Evolutionary conservation across 768 basidiomycete species (phyloP), one percentile per base, ranked within the genome.

Genomic region (Rickenella mellea): DNA sequence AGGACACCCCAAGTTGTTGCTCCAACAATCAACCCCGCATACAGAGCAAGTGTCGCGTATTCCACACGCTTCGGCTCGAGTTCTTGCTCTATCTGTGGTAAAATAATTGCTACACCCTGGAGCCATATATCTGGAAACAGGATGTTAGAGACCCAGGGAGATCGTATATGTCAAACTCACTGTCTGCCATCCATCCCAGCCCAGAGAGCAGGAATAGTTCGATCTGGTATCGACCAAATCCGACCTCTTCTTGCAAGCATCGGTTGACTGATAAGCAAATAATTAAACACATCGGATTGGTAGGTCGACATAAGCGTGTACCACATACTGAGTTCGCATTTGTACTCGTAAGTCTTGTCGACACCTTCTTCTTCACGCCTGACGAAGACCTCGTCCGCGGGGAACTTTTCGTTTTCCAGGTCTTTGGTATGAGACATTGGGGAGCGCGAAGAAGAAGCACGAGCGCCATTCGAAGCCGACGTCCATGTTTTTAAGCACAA

Each of bases 101-200:
- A 61, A 14, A 70, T 66, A 27, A 71, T 58, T 6, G 69, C 69
- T 1, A 70, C 61, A 2, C 67, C 71, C 48, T 72, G 71, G 5
- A 73, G 57, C 69, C 69, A 72, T 32, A 67, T 60, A 48, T 64
- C 64, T 64, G 30, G 28, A 27, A 15, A 28, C 11, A 29, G 30
- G 19, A 21, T 33, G 38, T 12, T 31, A 17, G 31, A 38, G 15
- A 20, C 42, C 17, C 14, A 38, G 11, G 20, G 44, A 24, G 14
- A 24, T 39, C 25, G 44, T 22, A 43, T 44, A 17, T 22, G 14
- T 28, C n/a, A 14, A 17, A 54, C 67, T 48, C 30, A 74, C 71
- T 70, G 49, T 72, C 72, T 40, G 67, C 69, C 33, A 67, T 48
- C 70, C 72, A 73, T 42, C 71, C 70, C 5, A 73, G 51, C 41